Evolutionary conservation across 2,329 filamentous ascomycete genomes (phyloP).

Genomic region (Diaporthe vexans): DNA sequence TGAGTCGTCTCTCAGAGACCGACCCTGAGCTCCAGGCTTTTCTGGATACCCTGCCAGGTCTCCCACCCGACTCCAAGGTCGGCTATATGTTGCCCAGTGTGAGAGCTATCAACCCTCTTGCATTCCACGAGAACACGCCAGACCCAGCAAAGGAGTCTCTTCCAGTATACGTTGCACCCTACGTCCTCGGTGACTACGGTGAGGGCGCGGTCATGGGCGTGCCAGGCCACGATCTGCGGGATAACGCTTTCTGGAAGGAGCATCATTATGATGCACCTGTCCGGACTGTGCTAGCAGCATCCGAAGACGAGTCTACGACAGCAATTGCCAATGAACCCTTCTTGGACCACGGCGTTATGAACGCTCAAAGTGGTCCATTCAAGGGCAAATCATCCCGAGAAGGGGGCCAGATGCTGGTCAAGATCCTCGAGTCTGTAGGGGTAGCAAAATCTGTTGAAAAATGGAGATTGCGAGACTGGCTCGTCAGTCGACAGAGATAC

Average conservation of each 20-base stretch:
- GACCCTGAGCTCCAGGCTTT: conserved; percentile 77
- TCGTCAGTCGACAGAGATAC: conserved; percentile 92
- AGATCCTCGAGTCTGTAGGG: conserved; percentile 65
- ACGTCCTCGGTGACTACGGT: conserved; percentile 88
- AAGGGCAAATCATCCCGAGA: conserved; percentile 73
- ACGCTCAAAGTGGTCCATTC: conserved; percentile 74
- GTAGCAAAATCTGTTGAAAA: conserved; percentile 76
- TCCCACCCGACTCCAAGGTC: conserved; percentile 70
- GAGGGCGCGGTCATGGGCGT: conserved; percentile 94
- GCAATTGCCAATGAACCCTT: conserved; percentile 67
- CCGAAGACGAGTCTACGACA: conserved; percentile 62
- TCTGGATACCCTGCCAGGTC: conserved; percentile 71
- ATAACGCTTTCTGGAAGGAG: conserved; percentile 84
- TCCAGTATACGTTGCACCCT: conserved; percentile 86
- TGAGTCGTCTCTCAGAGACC: conserved; percentile 69
- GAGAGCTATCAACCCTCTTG: conserved; percentile 75
- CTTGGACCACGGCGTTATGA: conserved; percentile 77
- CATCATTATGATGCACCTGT: conserved; percentile 74
- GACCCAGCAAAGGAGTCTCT: conserved; percentile 69
- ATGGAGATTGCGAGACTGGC: conserved; percentile 89
- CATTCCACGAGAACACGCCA: conserved; percentile 65
- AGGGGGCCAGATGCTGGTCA: conserved; percentile 72
- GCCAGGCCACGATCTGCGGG: conserved; percentile 84
- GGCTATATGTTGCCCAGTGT: conserved; percentile 77
- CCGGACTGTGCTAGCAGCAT: conserved; percentile 71